Base-by-base conservation (phyloP, 2,329 filamentous ascomycete genomes). In the Phialocephala subalpina region DNA sequence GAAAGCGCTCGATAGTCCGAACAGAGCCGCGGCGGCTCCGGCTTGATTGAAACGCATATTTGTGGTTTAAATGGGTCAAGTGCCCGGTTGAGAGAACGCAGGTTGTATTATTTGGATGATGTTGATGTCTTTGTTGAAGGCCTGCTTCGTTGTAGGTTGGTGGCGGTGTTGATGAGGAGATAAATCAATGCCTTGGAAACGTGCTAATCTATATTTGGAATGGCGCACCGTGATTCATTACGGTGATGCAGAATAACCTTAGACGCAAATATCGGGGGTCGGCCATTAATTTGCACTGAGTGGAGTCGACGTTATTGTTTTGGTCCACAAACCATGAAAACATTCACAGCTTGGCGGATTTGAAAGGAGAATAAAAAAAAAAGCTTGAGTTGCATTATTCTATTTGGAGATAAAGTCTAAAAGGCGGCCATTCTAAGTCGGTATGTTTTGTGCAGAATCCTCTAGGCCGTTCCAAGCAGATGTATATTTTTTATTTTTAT, bases 1-100 rank as follows among this genome's bases (percentile, higher is more conserved):
- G 73, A 89, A 82, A 64, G 86, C 84, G 27, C 78, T 74, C 38
- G 64, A 60, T 11, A 68, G 52, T 27, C 63, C 66, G n/a, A 68
- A 69, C 20, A 73, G 42, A 36, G 69, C 67, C 27, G 66, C 67
- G 14, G 68, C 63, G 40, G 66, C 70, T 45, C 65, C 67, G 7
- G 73, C 58, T 33, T 67, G 67, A n/a, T 66, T 47, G 40, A 71
- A 68, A 64, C 58, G 68, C 74, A 76, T 76, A 38, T 22, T 70
- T 60, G 38, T 53, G 11, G 25, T 7, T 40, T 16, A 29, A 29
- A 56, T 60, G 40, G 38, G 60, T 38, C 58, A 58, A 53, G 36
- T 29, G 45, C 36, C 45, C 42, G 33, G 36, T 49, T 36, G 40
- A 55, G 64, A 53, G 58, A 36, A 58, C 22, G 25, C 38, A 42